Base-by-base conservation (phyloP, 2,329 filamentous ascomycete species). In the Fusarium chuoi region DNA sequence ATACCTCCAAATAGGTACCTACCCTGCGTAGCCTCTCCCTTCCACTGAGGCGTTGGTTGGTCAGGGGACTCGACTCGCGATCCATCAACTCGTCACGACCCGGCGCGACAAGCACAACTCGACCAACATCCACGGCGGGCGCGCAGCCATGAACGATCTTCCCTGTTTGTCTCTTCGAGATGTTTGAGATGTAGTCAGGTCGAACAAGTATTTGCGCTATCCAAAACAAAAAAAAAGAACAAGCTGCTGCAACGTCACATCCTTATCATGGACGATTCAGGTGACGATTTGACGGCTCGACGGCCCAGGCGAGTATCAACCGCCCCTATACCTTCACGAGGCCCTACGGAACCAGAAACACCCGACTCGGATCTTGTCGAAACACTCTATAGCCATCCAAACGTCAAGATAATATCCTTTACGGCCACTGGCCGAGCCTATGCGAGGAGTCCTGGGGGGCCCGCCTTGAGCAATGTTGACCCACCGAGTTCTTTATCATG, bases 331-430 rank as follows among this genome's bases (percentile, higher is more conserved):
- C 67, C 79, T 48, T 56, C 68, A 41, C 62, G 75, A 55, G 70
- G 71, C 35, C 59, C 68, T 35, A 55, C 75, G 79, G 68, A 73
- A 67, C 57, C 74, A 74, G 59, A 69, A 54, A 74, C 74, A 41
- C 71, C 77, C 51, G 65, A 70, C n/a, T 63, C 71, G 13, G 73
- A 77, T 26, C 41, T 79, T 12, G 87, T 93, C 75, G 92, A 94
- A 80, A 93, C 91, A 5, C 87, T 97, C 10, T 96, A 93, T 80
- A 90, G 89, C 65, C 93, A 95, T 77, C 89, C 92, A 1, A 89
- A 89, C 48, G 91, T 91, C 66, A 94, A 91, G 79, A 93, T 97
- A 70, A 84, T 89, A 46, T 82, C 88, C 20, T 89, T 90, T 74
- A 86, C 81, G 24, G 84, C 83, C 28, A 83, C 82, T 30, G 79